Base-by-base conservation (phyloP, 345 rosid genomes). In the Anacardium occidentale region DNA sequence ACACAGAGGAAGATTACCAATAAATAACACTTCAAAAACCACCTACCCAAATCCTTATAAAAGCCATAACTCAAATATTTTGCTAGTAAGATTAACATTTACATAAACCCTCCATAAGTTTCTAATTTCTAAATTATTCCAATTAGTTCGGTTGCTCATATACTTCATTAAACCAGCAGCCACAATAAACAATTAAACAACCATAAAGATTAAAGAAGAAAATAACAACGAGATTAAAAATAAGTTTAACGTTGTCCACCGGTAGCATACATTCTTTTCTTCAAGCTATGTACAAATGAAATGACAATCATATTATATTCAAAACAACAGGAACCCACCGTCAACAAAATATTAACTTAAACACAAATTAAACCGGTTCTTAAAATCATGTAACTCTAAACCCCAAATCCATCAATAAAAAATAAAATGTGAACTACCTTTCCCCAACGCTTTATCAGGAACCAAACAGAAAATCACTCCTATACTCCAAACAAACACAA, bases 231-330 rank as follows among this genome's bases (percentile, higher is more conserved):
- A 37, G 26, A 12, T 40, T 17, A 1, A n/a, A 66, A 1, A 34
- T 29, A 11, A 3, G 44, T 10, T 20, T 25, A 66, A 18, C 70
- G 29, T 66, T 26, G 11, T 57, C 25, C 51, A 58, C 25, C 60
- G 6, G 58, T 52, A 42, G 64, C 55, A 62, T 51, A 17, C 21
- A 75, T 75, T 62, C 65, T 69, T 69, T 57, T 37, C 78, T 75
- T 69, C 78, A 45, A 26, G 22, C 64, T 7, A 50, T 2, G 26
- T 42, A 32, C 62, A 32, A 29, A 15, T 24, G 24, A 0, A 11
- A 66, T 47, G 7, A 20, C 3, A 8, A 47, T 24, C 34, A 26
- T 54, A 59, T n/a, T 15, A 50, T 50, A 50, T 50, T 50, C 42
- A 37, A 37, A 37, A 37, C 42, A 37, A 37, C 42, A 37, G 1